A percentile compares a stretch with the other conserved stretches of the same genome.
phyloP scores from a whole-genome alignment of 306 rosid genomes.

The Citrullus mucosospermus region DNA sequence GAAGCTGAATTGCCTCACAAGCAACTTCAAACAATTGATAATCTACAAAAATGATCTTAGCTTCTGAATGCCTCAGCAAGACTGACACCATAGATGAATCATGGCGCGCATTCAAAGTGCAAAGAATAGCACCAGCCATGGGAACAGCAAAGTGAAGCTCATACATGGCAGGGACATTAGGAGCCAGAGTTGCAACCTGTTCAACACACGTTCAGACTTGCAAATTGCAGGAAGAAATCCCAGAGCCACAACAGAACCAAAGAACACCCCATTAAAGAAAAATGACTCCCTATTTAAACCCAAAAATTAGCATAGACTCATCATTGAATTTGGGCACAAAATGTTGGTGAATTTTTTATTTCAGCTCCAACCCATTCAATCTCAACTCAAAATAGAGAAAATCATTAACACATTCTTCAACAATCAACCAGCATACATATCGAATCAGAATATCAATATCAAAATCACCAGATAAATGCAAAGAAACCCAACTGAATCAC shows the following conservation, averaged over 20 bases:
- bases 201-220: slow-evolving; percentile 2
- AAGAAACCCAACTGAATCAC: background rate
- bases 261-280: background rate
- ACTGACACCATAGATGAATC: slow-evolving; percentile 44
- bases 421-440: background rate
- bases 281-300: background rate
- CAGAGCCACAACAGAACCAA: background rate
- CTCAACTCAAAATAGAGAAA: background rate
- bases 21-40: slow-evolving; percentile 47
- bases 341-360: background rate
- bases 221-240: background rate
- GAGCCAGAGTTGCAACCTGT: slow-evolving; percentile 75
- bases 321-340: background rate
- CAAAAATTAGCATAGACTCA: background rate
- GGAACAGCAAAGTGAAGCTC: slow-evolving; percentile 95
- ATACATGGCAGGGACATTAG: slow-evolving; percentile 80
- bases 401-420: background rate
- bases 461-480: background rate
- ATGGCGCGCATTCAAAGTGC: slow-evolving; percentile 56
- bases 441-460: background rate
- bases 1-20: slow-evolving; percentile 34
- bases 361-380: background rate
- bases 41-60: slow-evolving; percentile 65
- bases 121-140: slow-evolving; percentile 79
- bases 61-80: slow-evolving; percentile 50